phyloP scores from a whole-genome alignment of 805 yeast species.

The Saccharomycopsis sp. region DNA sequence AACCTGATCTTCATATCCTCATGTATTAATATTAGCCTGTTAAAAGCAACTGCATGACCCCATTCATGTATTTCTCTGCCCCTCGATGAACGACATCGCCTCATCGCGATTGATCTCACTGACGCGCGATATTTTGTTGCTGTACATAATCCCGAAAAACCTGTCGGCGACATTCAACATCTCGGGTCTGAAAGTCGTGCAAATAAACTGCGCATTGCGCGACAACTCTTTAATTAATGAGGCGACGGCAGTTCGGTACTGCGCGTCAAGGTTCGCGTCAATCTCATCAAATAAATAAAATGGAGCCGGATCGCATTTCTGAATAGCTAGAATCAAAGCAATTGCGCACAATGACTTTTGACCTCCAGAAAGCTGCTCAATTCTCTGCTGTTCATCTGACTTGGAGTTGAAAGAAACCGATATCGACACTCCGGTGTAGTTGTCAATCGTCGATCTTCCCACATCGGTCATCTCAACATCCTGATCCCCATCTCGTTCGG shows the following conservation, averaged over 20 bases:
- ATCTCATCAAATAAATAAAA: conserved; percentile 94
- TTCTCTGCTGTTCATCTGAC: conserved; percentile 74
- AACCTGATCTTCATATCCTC: no score
- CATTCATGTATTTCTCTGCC: conserved; percentile 32
- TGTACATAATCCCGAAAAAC: conserved; percentile 81
- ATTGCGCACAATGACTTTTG: conserved; percentile 96
- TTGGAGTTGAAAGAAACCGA: conserved; percentile 85
- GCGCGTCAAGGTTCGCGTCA: conserved; percentile 92
- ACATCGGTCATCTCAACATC: conserved; percentile 22
- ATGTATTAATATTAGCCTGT: no score
- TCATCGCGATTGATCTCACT: conserved; percentile 61
- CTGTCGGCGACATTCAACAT: conserved; percentile 81
- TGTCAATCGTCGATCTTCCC: conserved; percentile 35
- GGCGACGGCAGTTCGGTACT: conserved; percentile 85
- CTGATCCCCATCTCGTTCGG: conserved; percentile 22
- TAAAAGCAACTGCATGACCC: not conserved
- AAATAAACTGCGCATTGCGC: conserved; percentile 75
- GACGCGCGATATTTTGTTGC: conserved; percentile 73
- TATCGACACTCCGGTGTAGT: conserved; percentile 76
- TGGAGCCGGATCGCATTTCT: conserved; percentile 94
- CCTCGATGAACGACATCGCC: conserved; percentile 81
- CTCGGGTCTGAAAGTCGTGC: conserved; percentile 94
- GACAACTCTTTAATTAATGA: conserved; percentile 61
- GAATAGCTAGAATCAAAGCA: conserved; percentile 88
- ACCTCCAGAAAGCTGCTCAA: conserved; percentile 93